Base-by-base conservation (phyloP, 176 grass and related monocot species). In the Tillandsia leiboldiana region DNA sequence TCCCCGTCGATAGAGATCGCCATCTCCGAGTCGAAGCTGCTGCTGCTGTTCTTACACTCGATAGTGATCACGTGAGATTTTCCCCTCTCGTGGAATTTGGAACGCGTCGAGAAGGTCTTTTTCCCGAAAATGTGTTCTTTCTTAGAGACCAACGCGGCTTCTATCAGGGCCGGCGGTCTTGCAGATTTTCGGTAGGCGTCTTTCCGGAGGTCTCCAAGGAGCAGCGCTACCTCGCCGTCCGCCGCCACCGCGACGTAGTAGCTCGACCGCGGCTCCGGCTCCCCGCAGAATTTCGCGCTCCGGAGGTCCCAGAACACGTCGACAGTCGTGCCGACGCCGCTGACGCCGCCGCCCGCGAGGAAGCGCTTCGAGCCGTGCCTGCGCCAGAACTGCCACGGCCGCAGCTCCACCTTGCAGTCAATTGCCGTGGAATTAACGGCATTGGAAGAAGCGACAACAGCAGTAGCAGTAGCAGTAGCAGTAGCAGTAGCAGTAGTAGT, bases 221-320 rank as follows among this genome's bases (percentile, higher is more conserved):
- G 78, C 17, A 96, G 86, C 14, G 85, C 83, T 8, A 92, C 83
- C 79, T 92, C 89, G 8, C 75, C 78, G 11, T n/a, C 68, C 0
- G 78, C 78, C 24, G 86, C 88, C 9, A 96, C 83, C 1, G 88
- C 93, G 52, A 96, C 83, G 79, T 89, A 90, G 71, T 89, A 96
- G 63, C 87, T 86, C 0, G 78, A 82, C 67, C 77, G 33, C 52
- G 93, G 93, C 81, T 92, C 88, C 0, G 93, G 86, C 72, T 87
- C 88, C 15, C 82, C 79, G 42, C 81, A 82, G 77, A 87, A 96
- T 23, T 85, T 78, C 2, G 93, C 93, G 9, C 63, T 59, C 57
- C 76, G 66, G 18, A 96, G 86, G 83, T 96, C 86, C 93, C 93
- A 96, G 14, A 89, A 87, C 29, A 96, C 86, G 67, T 92, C 93